Evolutionary conservation across 176 grass and related monocot species (phyloP), one percentile per base, ranked within the genome.

Genomic region (Metroxylon sagu): DNA sequence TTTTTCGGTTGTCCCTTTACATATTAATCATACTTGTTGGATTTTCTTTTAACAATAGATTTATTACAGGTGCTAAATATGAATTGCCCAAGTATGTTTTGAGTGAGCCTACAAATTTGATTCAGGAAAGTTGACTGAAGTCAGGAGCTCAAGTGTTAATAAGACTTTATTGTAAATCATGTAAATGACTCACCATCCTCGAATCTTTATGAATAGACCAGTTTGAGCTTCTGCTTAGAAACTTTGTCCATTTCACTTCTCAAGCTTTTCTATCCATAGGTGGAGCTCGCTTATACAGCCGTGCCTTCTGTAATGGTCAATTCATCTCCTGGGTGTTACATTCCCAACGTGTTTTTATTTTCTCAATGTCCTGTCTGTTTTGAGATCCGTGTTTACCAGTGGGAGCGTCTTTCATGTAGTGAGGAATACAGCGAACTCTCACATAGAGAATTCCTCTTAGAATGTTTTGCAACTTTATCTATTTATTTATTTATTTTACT

Each of bases 21-120:
- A 29, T 48, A 67, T 4, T 53, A 5, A 48, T n/a, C 56, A 5
- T 53, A 49, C 7, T 4, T 43, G 1, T 52, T 29, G 57, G 54
- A 28, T 63, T 21, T 25, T 58, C 31, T 25, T 35, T 25, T 2
- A 60, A 2, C 1, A 18, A 35, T 19, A 60, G 67, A 71, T 62
- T 73, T 21, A 62, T 74, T 61, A 26, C 81, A 89, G 86, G 81
- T 76, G 81, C 86, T 14, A 89, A 89, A 39, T 89, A 89, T 82
- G 86, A 89, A 82, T 67, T 89, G 28, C 86, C 86, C n/a, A 89
- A 82, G 67, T 89, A 85, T 69, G 77, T 82, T 69, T 75, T 89
- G 67, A 85, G 86, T 65, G 86, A 76, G 61, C 86, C 81, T 19
- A 79, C 58, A 31, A 89, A 89, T 65, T 83, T 89, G 52, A 68